Evolutionary conservation across 805 yeast species (phyloP).

Genomic region (Schwanniomyces sp.): DNA sequence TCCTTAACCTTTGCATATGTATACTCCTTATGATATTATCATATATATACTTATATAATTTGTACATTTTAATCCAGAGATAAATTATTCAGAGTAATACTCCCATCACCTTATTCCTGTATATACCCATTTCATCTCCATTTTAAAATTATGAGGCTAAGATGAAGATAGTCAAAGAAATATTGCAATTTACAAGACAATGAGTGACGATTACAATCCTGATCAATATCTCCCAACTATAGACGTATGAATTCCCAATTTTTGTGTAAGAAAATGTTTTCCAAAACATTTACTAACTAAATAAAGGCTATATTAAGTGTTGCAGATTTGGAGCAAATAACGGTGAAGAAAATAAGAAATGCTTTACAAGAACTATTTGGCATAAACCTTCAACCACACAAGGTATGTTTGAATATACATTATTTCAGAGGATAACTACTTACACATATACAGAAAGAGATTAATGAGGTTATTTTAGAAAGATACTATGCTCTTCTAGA

Average conservation of each 20-base stretch:
- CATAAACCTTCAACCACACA: conserved; percentile 48
- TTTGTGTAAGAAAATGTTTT: neutral
- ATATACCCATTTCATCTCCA: neutral
- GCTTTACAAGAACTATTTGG: conserved; percentile 73
- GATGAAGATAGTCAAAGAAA: neutral
- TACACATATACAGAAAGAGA: conserved; percentile 42
- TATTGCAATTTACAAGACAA: neutral
- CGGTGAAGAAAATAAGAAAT: conserved; percentile 68
- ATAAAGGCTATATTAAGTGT: conserved; percentile 69
- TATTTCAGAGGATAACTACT: conserved; percentile 14
- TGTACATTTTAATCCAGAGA: neutral
- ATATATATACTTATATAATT: neutral
- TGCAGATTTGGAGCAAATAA: conserved; percentile 65
- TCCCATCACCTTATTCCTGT: neutral
- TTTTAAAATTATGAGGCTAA: neutral
- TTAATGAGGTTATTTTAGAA: conserved; percentile 60
- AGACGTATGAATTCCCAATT: conserved; percentile 45
- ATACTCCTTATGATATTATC: neutral
- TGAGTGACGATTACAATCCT: conserved; percentile 17
- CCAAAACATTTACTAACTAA: conserved; percentile 17
- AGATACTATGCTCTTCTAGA: conserved; percentile 53
- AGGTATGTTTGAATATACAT: conserved; percentile 30
- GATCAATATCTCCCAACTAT: conserved; percentile 58
- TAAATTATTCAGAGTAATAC: neutral
- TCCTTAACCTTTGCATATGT: neutral